Evolutionary conservation across 2,329 filamentous ascomycete species (phyloP), one percentile per base, ranked within the genome.

Genomic region (Nemania sp.): DNA sequence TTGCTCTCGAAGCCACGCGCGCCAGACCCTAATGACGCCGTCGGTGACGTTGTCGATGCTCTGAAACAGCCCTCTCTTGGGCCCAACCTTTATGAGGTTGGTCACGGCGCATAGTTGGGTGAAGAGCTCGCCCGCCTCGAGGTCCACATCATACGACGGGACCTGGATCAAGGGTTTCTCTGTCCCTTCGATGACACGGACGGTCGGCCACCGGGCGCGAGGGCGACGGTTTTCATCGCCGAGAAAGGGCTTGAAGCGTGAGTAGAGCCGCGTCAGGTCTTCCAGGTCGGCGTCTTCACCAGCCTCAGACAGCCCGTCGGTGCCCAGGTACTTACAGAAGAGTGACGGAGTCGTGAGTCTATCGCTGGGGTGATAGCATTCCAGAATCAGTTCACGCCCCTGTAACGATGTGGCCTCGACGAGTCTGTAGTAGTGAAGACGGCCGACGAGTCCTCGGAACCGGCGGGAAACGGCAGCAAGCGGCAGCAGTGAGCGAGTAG

Each of bases 281-380:
- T 68, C 63, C 9, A 81, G 64, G 13, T 65, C 60, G 49, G 68
- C 71, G 13, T 72, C 76, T 37, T 76, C 68, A 4, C 73, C 72
- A 54, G 76, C 73, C 64, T 77, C 71, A 58, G 78, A 66, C n/a
- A 91, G 76, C 2, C 82, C 82, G 65, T 87, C 79, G 1, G 88
- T 91, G 32, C 83, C 85, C 11, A 88, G 78, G 64, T 89, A 89
- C 46, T 85, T 80, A 74, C 90, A 93, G 71, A 74, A 74, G 12
- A 92, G 80, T 56, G 87, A 87, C 0, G 90, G 88, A 18, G 89
- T 87, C 5, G 83, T 87, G 51, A 89, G 79, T 73, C 87, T 88
- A 21, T 83, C 86, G 64, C 81, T 85, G 0, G 90, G 91, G 65
- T 90, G 90, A 70, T 90, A 93, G 73, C 89, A 91, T 76, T 94